Conservation (phyloP, 2,329 filamentous ascomycete species). For the Diaporthe citri region DNA sequence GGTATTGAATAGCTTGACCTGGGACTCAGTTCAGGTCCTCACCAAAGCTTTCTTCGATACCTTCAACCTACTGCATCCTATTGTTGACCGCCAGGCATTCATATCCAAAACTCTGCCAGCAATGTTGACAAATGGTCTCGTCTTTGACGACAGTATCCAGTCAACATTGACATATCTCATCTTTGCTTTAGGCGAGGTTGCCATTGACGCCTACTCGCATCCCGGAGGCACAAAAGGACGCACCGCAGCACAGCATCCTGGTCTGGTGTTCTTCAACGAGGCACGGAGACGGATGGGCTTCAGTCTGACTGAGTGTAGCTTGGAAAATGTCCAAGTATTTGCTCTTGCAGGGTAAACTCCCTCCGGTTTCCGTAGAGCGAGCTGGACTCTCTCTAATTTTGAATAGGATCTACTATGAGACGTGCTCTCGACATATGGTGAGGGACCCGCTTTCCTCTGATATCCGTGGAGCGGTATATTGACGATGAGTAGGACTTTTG, state of each 20-base stretch:
- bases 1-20: conserved; percentile 51
- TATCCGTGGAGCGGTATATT: not conserved
- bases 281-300: conserved; percentile 71
- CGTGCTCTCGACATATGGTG: conserved; percentile 65
- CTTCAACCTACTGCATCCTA: conserved; percentile 69
- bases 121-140: conserved; percentile 61
- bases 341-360: conserved; percentile 65
- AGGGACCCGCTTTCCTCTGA: conserved; percentile 40
- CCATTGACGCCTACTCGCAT: conserved; percentile 63
- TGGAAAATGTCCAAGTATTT: conserved; percentile 71
- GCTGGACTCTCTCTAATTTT: not conserved
- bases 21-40: conserved; percentile 63
- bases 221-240: conserved; percentile 67
- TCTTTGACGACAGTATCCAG: conserved; percentile 56
- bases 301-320: conserved; percentile 63
- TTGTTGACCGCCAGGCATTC: conserved; percentile 70
- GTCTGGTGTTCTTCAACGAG: conserved; percentile 72
- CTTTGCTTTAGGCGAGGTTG: conserved; percentile 70
- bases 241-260: conserved; percentile 63
- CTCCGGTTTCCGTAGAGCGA: not conserved
- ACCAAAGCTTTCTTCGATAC: conserved; percentile 70
- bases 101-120: conserved; percentile 58
- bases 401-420: conserved; percentile 64
- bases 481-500: conserved; percentile 66
- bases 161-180: conserved; percentile 69